Conservation (phyloP, 495 filamentous ascomycete species). For the Penicillium paradoxum region DNA sequence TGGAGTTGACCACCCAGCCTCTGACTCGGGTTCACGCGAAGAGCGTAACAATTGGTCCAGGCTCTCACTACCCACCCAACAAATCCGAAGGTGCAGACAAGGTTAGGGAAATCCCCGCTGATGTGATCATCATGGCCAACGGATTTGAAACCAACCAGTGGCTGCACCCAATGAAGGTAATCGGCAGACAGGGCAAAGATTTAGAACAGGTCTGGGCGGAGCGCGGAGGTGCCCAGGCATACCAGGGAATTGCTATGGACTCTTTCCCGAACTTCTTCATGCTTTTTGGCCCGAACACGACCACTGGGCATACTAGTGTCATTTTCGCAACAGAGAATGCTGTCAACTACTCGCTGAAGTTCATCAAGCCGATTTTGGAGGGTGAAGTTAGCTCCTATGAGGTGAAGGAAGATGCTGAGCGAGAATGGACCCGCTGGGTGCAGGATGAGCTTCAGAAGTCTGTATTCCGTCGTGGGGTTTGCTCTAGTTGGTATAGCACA, state of each 20-base stretch:
- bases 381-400: constrained; percentile 40
- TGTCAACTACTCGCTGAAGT: constrained; percentile 44
- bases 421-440: constrained; percentile 48
- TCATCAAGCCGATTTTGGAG: constrained; percentile 39
- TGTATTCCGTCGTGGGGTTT: constrained; percentile 49
- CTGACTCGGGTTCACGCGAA: constrained; percentile 43
- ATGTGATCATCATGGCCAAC: constrained; percentile 56
- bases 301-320: constrained; percentile 58
- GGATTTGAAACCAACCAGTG: constrained; percentile 48
- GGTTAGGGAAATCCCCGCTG: constrained; percentile 46
- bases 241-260: constrained; percentile 59
- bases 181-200: constrained; percentile 43
- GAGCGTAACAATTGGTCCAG: constrained; percentile 52
- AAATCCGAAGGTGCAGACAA: constrained; percentile 28
- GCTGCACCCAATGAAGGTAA: constrained; percentile 30
- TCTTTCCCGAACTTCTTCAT: constrained; percentile 68
- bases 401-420: constrained; percentile 49
- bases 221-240: constrained; percentile 58
- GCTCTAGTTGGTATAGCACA: constrained; percentile 54
- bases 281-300: constrained; percentile 61
- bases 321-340: constrained; percentile 58
- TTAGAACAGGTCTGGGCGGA: constrained; percentile 52
- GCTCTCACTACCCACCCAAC: constrained; percentile 40
- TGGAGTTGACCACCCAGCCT: constrained; percentile 55
- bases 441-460: constrained; percentile 50